phyloP scores from a whole-genome alignment of 768 basidiomycete genomes.

The Amanita muscaria region DNA sequence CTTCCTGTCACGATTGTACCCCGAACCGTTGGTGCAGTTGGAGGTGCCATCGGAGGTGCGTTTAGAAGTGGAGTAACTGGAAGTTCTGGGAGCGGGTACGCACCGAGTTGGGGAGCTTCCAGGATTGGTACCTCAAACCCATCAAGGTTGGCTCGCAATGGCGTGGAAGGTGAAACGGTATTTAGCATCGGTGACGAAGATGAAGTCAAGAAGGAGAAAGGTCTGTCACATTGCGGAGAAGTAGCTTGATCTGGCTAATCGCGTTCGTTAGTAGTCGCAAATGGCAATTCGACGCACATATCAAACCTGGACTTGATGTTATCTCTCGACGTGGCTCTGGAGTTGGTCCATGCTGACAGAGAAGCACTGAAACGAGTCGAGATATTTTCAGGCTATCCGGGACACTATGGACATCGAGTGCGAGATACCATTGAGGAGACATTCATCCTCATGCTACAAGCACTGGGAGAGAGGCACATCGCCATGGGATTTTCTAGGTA shows the following conservation, averaged over 20 bases:
- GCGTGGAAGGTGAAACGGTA: slow-evolving; percentile 31
- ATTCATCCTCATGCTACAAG: slow-evolving; percentile 77
- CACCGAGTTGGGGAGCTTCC: slow-evolving; percentile 26
- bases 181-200: slow-evolving; percentile 40
- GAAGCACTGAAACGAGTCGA: slow-evolving; percentile 90
- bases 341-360: slow-evolving; percentile 88
- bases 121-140: slow-evolving; percentile 89
- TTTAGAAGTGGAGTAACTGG: slow-evolving; percentile 58
- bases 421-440: slow-evolving; percentile 91
- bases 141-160: slow-evolving; percentile 63
- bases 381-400: slow-evolving; percentile 82
- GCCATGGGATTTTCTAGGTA: slow-evolving; percentile 70
- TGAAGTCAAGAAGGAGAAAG: slow-evolving; percentile 9
- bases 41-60: slow-evolving; percentile 60
- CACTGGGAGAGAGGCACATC: slow-evolving; percentile 72
- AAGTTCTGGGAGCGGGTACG: slow-evolving; percentile 68
- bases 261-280: too few species aligned
- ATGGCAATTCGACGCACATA: slow-evolving; percentile 7
- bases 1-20: slow-evolving; percentile 97
- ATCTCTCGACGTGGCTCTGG: slow-evolving; percentile 84
- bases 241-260: neutral
- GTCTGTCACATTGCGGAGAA: neutral
- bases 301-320: slow-evolving; percentile 75
- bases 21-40: slow-evolving; percentile 61
- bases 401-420: slow-evolving; percentile 79